Evolutionary conservation across 345 rosid genomes (phyloP).

Genomic region (Linum trigynum): DNA sequence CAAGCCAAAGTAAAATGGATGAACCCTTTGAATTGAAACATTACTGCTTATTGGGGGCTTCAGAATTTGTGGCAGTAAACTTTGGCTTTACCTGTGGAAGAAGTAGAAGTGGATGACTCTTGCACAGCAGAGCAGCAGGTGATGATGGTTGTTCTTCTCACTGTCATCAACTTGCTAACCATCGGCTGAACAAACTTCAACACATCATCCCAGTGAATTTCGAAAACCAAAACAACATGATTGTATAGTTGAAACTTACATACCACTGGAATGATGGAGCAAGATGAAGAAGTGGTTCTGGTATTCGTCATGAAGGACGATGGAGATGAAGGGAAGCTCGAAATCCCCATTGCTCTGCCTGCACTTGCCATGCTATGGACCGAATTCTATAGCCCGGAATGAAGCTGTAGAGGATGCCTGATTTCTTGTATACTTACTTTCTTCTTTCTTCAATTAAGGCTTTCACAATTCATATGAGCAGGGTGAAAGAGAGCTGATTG

Average conservation of each 20-base stretch:
- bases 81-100: slow-evolving; percentile 39
- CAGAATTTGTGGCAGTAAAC: background rate
- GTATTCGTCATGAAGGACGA: slow-evolving; percentile 26
- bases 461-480: slow-evolving; percentile 9
- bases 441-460: background rate
- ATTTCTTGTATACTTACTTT: background rate
- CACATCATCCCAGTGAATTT: background rate
- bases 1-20: background rate
- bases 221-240: background rate
- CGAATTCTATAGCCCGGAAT: background rate
- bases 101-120: slow-evolving; percentile 43
- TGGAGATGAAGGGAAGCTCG: slow-evolving; percentile 47
- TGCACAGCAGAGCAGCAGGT: slow-evolving; percentile 51
- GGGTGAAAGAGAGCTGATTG: slow-evolving; percentile 6
- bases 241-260: background rate
- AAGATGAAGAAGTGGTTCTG: slow-evolving; percentile 19
- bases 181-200: slow-evolving; percentile 26
- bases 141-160: slow-evolving; percentile 22
- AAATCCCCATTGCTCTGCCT: slow-evolving; percentile 44
- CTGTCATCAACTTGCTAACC: slow-evolving; percentile 22
- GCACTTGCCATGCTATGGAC: slow-evolving; percentile 38
- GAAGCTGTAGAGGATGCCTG: background rate
- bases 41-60: no score
- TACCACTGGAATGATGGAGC: background rate
- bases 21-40: background rate